Evolutionary conservation across 495 filamentous ascomycete species (phyloP), one percentile per base, ranked within the genome.

Genomic region (Aspergillus baeticus): DNA sequence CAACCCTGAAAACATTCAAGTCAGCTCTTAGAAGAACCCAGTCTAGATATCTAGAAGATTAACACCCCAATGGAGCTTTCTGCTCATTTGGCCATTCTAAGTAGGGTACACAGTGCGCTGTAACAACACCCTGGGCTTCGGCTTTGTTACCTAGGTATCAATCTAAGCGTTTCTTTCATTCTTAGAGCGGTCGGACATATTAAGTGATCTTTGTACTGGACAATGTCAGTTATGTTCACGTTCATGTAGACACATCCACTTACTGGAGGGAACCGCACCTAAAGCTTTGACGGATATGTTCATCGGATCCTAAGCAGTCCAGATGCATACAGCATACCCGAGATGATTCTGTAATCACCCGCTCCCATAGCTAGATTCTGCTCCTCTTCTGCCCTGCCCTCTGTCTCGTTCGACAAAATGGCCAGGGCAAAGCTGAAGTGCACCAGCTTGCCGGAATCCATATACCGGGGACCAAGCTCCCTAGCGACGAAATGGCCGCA

Each of bases 401-500:
- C 36, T 10, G 33, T 26, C 5, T 37, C 45, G 17, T 34, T 17
- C 13, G 37, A 26, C n/a, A 38, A 38, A 33, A 20, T n/a, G 21
- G 29, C 37, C 33, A 48, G 48, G 1, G 41, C 26, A 15, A 58
- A 53, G n/a, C 46, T 52, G 8, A 18, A 41, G 21, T 58, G 56
- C 29, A 46, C n/a, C 20, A 47, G 35, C n/a, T 36, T 42, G 18
- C 39, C 26, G 20, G 56, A 46, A 14, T 46, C 13, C 17, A 39
- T 52, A 26, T 47, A 58, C n/a, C 46, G 36, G 17, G 48, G 13
- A 13, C 41, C 39, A 21, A 58, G 29, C 10, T 52, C 49, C 1
- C 49, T 20, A 2, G 29, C 48, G 15, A 72, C 51, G 23, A 61
- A 46, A 13, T 56, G 51, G 17, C 72, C 73, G 59, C 64, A 73